These are phyloP conservation scores for Betula pendula DNA, from an alignment of 306 rosid genomes.

Conservation along the genomic window DNA sequence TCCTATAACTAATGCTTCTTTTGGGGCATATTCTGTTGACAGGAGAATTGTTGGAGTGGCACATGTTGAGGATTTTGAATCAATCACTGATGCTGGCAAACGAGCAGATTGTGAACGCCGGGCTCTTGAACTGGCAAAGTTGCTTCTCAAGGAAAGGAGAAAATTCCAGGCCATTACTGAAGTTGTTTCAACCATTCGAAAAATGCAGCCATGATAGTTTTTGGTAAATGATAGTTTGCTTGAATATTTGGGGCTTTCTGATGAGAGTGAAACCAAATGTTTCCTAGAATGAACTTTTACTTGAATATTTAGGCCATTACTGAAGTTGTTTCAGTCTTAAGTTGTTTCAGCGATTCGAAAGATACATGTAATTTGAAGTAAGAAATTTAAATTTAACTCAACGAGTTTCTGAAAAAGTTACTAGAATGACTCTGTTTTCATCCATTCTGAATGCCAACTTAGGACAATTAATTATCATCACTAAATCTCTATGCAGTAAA, in stretches of 20 bases:
- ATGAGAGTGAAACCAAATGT: too few species aligned
- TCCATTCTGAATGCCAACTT: too few species aligned
- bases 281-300: too few species aligned
- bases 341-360: too few species aligned
- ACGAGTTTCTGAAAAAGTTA: too few species aligned
- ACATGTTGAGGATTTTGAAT: slow-evolving; percentile 87
- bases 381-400: too few species aligned
- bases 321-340: too few species aligned
- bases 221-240: neutral
- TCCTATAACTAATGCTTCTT: slow-evolving; percentile 3
- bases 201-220: slow-evolving; percentile 29
- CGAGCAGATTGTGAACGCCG: slow-evolving; percentile 68
- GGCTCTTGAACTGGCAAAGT: slow-evolving; percentile 71
- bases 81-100: slow-evolving; percentile 57
- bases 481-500: too few species aligned
- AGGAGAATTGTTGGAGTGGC: slow-evolving; percentile 95
- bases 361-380: too few species aligned
- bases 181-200: slow-evolving; percentile 56
- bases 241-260: neutral
- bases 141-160: slow-evolving; percentile 72
- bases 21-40: slow-evolving; percentile 20
- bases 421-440: too few species aligned
- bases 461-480: too few species aligned
- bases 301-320: too few species aligned
- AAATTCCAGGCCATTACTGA: slow-evolving; percentile 53